These are phyloP conservation scores for Suhomyces taliae DNA, from an alignment of 1,139 yeast genomes.

Conservation along the genomic window DNA sequence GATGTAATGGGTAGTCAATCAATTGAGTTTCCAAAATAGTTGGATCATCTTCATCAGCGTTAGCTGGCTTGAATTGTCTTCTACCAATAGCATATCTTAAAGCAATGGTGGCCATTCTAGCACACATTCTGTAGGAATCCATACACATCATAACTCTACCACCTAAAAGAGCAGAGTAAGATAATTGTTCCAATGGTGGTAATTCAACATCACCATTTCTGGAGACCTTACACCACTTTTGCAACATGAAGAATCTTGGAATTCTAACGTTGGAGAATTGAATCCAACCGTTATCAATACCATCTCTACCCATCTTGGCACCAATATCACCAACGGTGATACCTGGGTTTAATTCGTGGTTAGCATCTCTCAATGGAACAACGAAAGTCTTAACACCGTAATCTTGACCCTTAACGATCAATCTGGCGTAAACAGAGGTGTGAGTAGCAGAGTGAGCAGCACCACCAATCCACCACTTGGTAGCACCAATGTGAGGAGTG, in stretches of 20 bases:
- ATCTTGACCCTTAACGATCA: constrained; percentile 45
- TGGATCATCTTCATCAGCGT: constrained; percentile 17
- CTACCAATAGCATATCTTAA: constrained; percentile 48
- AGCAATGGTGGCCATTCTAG: constrained; percentile 46
- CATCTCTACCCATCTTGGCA: constrained; percentile 52
- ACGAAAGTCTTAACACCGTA: constrained; percentile 52
- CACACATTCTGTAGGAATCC: constrained; percentile 45
- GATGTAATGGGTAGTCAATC: constrained; percentile 50
- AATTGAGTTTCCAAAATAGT: constrained; percentile 30
- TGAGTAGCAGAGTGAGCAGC: constrained; percentile 54
- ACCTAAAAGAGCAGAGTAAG: constrained; percentile 47
- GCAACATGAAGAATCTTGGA: constrained; percentile 50
- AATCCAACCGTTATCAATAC: constrained; percentile 53
- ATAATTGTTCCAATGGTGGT: constrained; percentile 49
- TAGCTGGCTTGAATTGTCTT: constrained; percentile 41
- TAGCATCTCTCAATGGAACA: constrained; percentile 47
- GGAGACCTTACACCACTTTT: constrained; percentile 46
- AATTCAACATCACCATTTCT: constrained; percentile 40
- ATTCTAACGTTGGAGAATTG: constrained; percentile 47
- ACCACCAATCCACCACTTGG: constrained; percentile 56
- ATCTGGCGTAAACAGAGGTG: constrained; percentile 43
- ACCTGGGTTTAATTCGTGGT: constrained; percentile 47
- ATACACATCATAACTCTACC: constrained; percentile 49
- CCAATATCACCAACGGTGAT: constrained; percentile 49
- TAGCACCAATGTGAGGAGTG: constrained; percentile 52